These are phyloP conservation scores for Hygrophoropsis aurantiaca DNA, from an alignment of 768 basidiomycete genomes.

Conservation along the genomic window DNA sequence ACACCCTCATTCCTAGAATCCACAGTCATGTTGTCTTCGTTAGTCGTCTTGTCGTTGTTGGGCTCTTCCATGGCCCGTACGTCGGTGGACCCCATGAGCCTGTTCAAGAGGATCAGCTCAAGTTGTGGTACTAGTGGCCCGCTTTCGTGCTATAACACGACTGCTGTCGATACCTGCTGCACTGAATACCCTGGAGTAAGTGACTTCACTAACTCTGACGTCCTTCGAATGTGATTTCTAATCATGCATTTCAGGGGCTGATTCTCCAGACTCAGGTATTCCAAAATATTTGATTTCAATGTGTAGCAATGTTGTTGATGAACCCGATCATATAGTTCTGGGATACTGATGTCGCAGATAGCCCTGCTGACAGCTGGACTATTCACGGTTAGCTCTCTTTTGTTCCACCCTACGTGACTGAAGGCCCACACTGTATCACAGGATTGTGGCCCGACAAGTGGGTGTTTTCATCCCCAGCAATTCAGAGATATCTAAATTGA, in stretches of 20 bases:
- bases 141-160: constrained; percentile 53
- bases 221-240: neutral
- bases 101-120: constrained; percentile 40
- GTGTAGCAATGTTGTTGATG: neutral
- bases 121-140: constrained; percentile 48
- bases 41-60: constrained; percentile 8
- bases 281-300: neutral
- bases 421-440: constrained; percentile 18
- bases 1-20: neutral
- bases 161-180: constrained; percentile 55
- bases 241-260: constrained; percentile 45
- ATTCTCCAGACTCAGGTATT: constrained; percentile 55
- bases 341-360: constrained; percentile 64
- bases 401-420: neutral
- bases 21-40: neutral
- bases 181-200: constrained; percentile 65
- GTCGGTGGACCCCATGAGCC: constrained; percentile 12
- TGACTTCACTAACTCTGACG: constrained; percentile 6
- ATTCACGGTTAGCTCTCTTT: constrained; percentile 72
- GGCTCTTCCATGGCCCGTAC: constrained; percentile 14
- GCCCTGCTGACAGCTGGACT: constrained; percentile 70
- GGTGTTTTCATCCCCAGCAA: constrained; percentile 12
- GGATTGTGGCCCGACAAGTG: constrained; percentile 71
- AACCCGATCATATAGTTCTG: constrained; percentile 50
- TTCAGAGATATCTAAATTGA: neutral